A percentile compares a stretch with the other conserved stretches of the same genome.
Conservation (phyloP, 1,139 yeast species). For the Candida dubliniensis region DNA sequence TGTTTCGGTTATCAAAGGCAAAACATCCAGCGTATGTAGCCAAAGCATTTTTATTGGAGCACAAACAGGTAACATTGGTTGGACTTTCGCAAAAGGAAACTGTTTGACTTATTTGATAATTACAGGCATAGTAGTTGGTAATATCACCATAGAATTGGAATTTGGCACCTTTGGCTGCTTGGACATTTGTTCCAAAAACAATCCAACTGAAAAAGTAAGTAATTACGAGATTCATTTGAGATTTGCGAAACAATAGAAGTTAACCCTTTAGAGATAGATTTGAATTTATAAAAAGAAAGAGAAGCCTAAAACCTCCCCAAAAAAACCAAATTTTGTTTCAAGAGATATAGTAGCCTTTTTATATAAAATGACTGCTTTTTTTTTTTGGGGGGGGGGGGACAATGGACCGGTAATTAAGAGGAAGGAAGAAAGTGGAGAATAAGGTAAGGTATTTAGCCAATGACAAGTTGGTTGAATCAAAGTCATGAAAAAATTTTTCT, state of each 20-base stretch:
- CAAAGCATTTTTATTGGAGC: constrained; percentile 14
- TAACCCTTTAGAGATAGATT: neutral
- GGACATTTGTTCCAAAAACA: neutral
- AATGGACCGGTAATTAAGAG: too few relatives aligned
- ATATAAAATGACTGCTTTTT: too few relatives aligned
- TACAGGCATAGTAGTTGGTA: constrained; percentile 20
- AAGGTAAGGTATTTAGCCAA: too few relatives aligned
- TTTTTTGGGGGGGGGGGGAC: too few relatives aligned
- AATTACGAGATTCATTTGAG: neutral
- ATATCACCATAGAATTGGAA: constrained; percentile 13
- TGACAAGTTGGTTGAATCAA: too few relatives aligned
- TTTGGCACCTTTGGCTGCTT: constrained; percentile 11
- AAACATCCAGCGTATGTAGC: constrained; percentile 22
- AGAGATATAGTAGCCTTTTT: too few relatives aligned
- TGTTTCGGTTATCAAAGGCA: constrained; percentile 6
- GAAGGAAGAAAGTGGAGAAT: too few relatives aligned
- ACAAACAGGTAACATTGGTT: constrained; percentile 11
- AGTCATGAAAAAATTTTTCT: too few relatives aligned
- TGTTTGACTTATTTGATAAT: constrained; percentile 13
- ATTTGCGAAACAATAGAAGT: neutral
- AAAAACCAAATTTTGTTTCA: too few relatives aligned
- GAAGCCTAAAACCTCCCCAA: too few relatives aligned
- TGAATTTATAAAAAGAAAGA: too few relatives aligned
- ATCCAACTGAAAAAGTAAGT: neutral
- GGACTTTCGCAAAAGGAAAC: constrained; percentile 17